Evolutionary conservation across 768 basidiomycete genomes (phyloP).

Genomic region (Tricholoma flavovirens): DNA sequence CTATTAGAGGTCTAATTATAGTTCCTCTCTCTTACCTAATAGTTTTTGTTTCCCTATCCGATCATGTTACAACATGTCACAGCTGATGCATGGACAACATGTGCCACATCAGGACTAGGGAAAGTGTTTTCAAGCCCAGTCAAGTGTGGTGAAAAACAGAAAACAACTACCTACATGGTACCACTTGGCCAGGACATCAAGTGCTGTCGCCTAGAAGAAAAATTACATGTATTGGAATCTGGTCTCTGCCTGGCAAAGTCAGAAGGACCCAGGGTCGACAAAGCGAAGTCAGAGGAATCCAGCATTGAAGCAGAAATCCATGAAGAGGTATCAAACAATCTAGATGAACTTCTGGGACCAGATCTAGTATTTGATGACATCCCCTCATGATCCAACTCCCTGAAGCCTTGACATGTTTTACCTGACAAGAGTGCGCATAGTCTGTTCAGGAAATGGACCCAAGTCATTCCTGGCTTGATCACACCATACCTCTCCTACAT

Average conservation of each 20-base stretch:
- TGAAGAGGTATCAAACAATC: background rate
- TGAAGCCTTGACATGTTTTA: background rate
- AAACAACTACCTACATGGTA: conserved; percentile 2
- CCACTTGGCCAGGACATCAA: conserved; percentile 3
- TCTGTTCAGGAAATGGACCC: conserved; percentile 2
- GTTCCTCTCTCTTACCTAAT: background rate
- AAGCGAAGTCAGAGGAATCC: background rate
- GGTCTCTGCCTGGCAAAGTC: background rate
- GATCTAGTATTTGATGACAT: background rate
- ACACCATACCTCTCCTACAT: conserved; percentile 3
- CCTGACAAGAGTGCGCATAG: background rate
- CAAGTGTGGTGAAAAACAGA: conserved; percentile 10
- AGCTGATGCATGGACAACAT: conserved; percentile 3
- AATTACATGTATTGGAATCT: background rate
- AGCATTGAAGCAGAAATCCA: background rate
- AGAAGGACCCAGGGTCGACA: background rate
- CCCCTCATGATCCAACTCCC: background rate
- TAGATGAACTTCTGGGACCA: background rate
- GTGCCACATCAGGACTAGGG: conserved; percentile 13
- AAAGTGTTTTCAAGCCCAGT: conserved; percentile 15
- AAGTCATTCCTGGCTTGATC: conserved; percentile 1
- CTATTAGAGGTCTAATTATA: background rate
- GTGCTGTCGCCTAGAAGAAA: background rate
- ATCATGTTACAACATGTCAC: background rate
- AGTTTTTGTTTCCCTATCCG: background rate